Base-by-base conservation (phyloP, 345 rosid species). In the Nasturtium officinale region DNA sequence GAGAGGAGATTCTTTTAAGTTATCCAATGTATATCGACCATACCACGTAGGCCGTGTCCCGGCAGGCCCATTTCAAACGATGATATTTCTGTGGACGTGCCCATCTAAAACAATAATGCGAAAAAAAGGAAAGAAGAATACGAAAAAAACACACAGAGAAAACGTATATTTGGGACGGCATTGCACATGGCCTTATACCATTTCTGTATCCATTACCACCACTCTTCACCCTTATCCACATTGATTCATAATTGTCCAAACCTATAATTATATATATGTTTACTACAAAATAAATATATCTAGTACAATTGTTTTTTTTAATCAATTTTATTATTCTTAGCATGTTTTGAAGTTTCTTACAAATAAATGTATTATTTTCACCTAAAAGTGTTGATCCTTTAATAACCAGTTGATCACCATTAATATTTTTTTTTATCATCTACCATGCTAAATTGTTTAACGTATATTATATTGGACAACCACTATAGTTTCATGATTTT, bases 151-250 rank as follows among this genome's bases (percentile, higher is more conserved):
- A 4, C 42, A 38, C 5, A 56, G 4, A 37, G 12, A 13, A 5
- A 8, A 42, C 4, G 2, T 2, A 9, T 61, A 16, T 16, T 26
- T 46, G 38, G 28, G 67, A 60, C 17, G 3, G 25, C 53, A 62
- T 0, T 11, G 7, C 67, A 45, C 54, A 63, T 63, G 65, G 32
- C 65, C 20, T 38, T 60, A 23, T 23, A 38, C 48, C 32, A 15
- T 21, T 58, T 37, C 18, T 18, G 29, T 35, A 58, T 58, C 30
- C 5, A 21, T 21, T 20, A 58, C 23, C 12, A 30, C 9, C 69
- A 30, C 8, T 12, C 29, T 18, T 64, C 56, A 29, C 54, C 8
- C 69, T 64, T 29, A 47, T 64, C 56, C 55, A 47, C 42, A 63
- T 63, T 11, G 6, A 28, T 26, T 26, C 11, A n/a, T 4, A 40